These are phyloP conservation scores for Dipteronia dyeriana DNA, from an alignment of 345 rosid species.

Conservation along the genomic window DNA sequence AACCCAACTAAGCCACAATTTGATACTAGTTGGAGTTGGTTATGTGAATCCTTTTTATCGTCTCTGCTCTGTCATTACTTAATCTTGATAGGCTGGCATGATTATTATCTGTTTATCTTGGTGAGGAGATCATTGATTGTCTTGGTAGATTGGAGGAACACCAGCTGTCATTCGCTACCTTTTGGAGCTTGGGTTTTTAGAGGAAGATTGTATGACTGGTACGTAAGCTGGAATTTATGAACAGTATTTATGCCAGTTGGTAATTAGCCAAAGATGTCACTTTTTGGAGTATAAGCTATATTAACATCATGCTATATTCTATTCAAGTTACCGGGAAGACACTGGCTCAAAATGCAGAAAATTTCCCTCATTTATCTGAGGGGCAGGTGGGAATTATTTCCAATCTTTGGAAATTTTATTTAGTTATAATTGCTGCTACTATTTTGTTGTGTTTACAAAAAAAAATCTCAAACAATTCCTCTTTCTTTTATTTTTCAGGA, in stretches of 20 bases:
- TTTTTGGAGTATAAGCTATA: background rate
- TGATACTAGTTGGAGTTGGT: background rate
- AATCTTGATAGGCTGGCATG: background rate
- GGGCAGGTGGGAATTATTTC: conserved; percentile 59
- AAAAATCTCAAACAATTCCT: background rate
- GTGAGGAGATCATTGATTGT: background rate
- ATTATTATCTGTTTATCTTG: background rate
- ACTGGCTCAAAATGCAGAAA: conserved; percentile 72
- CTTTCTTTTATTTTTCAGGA: conserved; percentile 46
- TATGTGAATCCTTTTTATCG: background rate
- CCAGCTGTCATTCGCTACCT: conserved; percentile 73
- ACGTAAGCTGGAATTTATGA: conserved; percentile 12
- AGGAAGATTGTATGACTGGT: conserved; percentile 86
- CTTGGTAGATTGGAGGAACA: conserved; percentile 70
- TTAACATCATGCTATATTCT: conserved; percentile 19
- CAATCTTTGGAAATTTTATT: background rate
- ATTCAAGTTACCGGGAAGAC: conserved; percentile 89
- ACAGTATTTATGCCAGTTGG: background rate
- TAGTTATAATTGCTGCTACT: background rate
- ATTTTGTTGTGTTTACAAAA: conserved; percentile 6
- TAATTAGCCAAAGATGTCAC: conserved; percentile 11
- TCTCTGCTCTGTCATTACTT: background rate
- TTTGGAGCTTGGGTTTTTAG: conserved; percentile 62
- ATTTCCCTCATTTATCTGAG: conserved; percentile 67
- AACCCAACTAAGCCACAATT: conserved; percentile 9